Percentiles rank a stretch among this genome's conserved stretches.
Evolutionary conservation across 805 yeast species (phyloP).

Genomic region (Jamesozyma rosinii): DNA sequence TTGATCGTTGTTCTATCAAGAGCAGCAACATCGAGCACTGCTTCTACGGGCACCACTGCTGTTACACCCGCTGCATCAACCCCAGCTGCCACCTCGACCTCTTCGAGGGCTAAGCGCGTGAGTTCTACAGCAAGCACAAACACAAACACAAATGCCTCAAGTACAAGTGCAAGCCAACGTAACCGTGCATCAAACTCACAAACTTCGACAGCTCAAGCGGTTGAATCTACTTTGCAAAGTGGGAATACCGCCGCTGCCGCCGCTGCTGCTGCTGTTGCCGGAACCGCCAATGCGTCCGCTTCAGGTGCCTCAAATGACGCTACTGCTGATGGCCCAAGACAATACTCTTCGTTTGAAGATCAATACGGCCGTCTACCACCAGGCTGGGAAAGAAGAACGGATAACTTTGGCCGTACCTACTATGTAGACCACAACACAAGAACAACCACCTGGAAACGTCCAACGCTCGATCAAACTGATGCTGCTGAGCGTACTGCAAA

Average conservation of each 20-base stretch:
- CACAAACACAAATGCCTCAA: conserved; percentile 6
- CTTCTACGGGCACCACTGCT: conserved; percentile 7
- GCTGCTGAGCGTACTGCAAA: conserved; percentile 46
- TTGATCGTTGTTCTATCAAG: conserved; percentile 63
- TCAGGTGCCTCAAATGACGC: neutral
- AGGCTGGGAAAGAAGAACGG: conserved; percentile 99
- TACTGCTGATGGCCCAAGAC: conserved; percentile 33
- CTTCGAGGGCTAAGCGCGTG: conserved; percentile 10
- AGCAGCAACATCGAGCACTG: conserved; percentile 25
- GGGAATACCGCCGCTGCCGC: conserved; percentile 13
- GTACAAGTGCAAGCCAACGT: conserved; percentile 7
- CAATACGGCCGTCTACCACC: conserved; percentile 94
- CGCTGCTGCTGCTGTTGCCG: conserved; percentile 10
- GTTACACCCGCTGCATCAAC: conserved; percentile 6
- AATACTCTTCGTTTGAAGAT: conserved; percentile 90
- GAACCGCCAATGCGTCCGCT: neutral
- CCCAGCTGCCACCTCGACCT: conserved; percentile 20
- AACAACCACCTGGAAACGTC: conserved; percentile 98
- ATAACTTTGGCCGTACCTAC: conserved; percentile 92
- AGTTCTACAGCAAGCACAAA: conserved; percentile 7
- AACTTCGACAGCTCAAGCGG: conserved; percentile 23
- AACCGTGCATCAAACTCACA: conserved; percentile 8
- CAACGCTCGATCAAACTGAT: conserved; percentile 65
- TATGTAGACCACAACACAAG: conserved; percentile 97
- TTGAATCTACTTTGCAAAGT: conserved; percentile 25